Evolutionary conservation across 306 rosid species (phyloP).

Genomic region (Senna tora): DNA sequence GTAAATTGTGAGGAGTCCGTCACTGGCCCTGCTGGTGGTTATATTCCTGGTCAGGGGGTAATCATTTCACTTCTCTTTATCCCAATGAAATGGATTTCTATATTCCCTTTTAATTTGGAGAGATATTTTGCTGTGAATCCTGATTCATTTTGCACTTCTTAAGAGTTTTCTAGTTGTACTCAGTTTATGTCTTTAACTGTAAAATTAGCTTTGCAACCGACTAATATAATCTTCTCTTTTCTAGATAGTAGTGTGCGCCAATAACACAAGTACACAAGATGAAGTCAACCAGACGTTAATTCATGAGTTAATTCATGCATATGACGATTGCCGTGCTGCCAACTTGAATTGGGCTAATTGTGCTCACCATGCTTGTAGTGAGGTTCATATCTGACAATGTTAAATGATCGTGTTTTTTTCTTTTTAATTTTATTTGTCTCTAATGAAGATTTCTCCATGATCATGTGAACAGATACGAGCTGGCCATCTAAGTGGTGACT

Average conservation of each 20-base stretch:
- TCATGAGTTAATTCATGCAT: constrained; percentile 92
- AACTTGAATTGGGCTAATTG: constrained; percentile 84
- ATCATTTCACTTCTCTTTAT: background rate
- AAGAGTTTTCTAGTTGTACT: background rate
- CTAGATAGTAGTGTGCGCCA: constrained; percentile 77
- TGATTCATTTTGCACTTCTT: background rate
- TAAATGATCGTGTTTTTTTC: constrained; percentile 16
- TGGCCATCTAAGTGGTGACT: constrained; percentile 90
- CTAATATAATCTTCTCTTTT: background rate
- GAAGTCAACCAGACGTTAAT: constrained; percentile 76
- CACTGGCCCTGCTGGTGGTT: too few relatives aligned
- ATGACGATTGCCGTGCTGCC: constrained; percentile 79
- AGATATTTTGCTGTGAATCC: background rate
- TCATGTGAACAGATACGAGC: constrained; percentile 77
- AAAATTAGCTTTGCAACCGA: background rate
- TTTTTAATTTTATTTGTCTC: background rate
- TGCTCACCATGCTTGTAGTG: constrained; percentile 96
- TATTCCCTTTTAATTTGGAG: background rate
- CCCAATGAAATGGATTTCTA: background rate
- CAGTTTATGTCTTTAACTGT: background rate
- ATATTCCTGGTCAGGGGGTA: constrained; percentile 74
- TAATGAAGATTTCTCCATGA: constrained; percentile 9
- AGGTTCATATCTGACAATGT: constrained; percentile 48
- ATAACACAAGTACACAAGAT: constrained; percentile 63
- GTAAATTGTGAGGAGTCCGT: too few relatives aligned